Evolutionary conservation across 1,284 basidiomycete genomes (phyloP), one percentile per base, ranked within the genome.

Genomic region (Ustilago sp.): DNA sequence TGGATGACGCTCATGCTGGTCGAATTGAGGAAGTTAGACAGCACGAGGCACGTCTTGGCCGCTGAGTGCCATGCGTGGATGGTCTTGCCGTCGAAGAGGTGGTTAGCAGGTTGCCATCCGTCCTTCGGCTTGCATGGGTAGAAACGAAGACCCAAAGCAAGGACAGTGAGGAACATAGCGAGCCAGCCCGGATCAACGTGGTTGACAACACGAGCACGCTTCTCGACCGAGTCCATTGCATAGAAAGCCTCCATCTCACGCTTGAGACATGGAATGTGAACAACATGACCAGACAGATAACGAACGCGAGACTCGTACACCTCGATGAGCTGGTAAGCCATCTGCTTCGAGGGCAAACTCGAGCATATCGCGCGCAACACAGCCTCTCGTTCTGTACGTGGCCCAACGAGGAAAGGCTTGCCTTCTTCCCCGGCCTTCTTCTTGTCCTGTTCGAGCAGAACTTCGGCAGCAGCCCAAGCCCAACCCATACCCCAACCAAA

Each of bases 401-500:
- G 45, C 8, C 64, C 60, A 11, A 55, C 57, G 34, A 63, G 59
- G 38, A 68, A 67, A 9, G 61, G 11, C n/a, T 62, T 68, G 35
- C 68, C 74, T 6, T 67, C 57, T 0, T 73, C 54, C 8, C 74
- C 63, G 12, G 65, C 66, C 34, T 74, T 72, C 34, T 73, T 60
- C 51, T 59, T 52, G 31, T 75, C 68, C 41, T 72, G 52, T 35
- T 77, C 56, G 11, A 76, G 55, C 17, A 71, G 54, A 15, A 73
- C 72, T 51, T 82, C 79, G 23, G 74, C 82, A 9, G 83, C 79
- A 11, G 81, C 69, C 48, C 79, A 80, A 3, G 83, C 83, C 82
- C 82, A 85, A 8, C 83, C 83, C 48, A 85, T 70, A n/a, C 83
- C 83, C 76, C 78, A 85, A 19, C 83, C 83, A 3, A 85, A 74